Evolutionary conservation across 2,329 filamentous ascomycete species (phyloP).

Genomic region (Fusarium pseudocircinatum): DNA sequence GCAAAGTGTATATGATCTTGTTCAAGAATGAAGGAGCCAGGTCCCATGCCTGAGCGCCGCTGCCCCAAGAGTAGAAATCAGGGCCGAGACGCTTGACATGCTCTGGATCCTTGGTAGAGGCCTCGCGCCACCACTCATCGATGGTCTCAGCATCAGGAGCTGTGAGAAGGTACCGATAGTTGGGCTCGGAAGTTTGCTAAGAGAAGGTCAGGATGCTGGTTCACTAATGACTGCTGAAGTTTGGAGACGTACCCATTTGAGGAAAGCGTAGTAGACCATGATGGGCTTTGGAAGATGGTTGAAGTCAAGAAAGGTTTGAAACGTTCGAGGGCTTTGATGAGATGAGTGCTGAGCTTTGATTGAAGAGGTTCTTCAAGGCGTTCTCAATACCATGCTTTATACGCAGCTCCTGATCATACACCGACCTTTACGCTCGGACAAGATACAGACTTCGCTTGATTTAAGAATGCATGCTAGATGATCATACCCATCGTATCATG

Average conservation of each 20-base stretch:
- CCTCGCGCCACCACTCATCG: conserved; percentile 10
- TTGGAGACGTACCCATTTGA: neutral
- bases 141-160: conserved; percentile 2
- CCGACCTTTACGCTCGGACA: neutral
- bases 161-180: neutral
- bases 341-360: no score
- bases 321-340: neutral
- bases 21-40: neutral
- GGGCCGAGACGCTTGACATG: neutral
- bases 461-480: neutral
- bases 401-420: neutral
- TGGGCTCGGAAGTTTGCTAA: neutral
- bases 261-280: conserved; percentile 12
- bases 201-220: neutral
- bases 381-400: neutral
- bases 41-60: neutral
- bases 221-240: fast-evolving
- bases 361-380: no score
- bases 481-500: no score
- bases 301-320: no score
- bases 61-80: neutral
- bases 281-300: neutral
- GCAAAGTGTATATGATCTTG: neutral
- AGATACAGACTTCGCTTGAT: no score
- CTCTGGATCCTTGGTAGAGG: neutral